phyloP scores from a whole-genome alignment of 2,329 filamentous ascomycete genomes.

The Lasiodiplodia sp. region DNA sequence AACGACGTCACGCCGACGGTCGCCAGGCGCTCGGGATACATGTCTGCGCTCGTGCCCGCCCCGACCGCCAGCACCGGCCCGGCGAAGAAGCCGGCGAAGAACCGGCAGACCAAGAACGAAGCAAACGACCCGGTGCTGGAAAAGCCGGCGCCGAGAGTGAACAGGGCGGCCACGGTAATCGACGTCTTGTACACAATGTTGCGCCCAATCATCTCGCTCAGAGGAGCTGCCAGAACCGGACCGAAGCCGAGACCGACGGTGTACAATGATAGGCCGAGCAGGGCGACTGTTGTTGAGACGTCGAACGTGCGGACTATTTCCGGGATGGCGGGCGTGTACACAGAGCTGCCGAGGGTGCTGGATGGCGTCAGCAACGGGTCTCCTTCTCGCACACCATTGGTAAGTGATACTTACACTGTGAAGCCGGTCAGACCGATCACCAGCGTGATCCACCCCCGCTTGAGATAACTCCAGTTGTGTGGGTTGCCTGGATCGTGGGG shows the following conservation, averaged over 20 bases:
- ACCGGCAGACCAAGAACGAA: slow-evolving; percentile 61
- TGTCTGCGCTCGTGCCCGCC: slow-evolving; percentile 50
- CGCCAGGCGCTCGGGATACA: slow-evolving; percentile 44
- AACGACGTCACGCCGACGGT: slow-evolving; percentile 47
- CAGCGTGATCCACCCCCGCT: slow-evolving; percentile 43
- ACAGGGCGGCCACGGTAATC: slow-evolving; percentile 59
- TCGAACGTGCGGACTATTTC: slow-evolving; percentile 62
- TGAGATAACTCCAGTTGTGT: slow-evolving; percentile 46
- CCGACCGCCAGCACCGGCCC: slow-evolving; percentile 60
- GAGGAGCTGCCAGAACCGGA: slow-evolving; percentile 65
- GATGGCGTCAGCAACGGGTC: neutral
- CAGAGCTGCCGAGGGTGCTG: slow-evolving; percentile 63
- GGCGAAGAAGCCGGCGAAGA: slow-evolving; percentile 77
- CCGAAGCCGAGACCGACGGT: slow-evolving; percentile 67
- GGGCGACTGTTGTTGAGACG: slow-evolving; percentile 61
- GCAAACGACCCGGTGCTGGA: slow-evolving; percentile 54
- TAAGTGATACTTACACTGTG: slow-evolving; percentile 40
- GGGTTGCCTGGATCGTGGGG: slow-evolving; percentile 48
- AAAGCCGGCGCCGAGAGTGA: slow-evolving; percentile 63
- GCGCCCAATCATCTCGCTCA: slow-evolving; percentile 66
- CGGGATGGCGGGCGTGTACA: slow-evolving; percentile 58
- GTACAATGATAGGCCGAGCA: slow-evolving; percentile 68
- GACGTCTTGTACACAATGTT: slow-evolving; percentile 59
- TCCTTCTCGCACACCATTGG: neutral
- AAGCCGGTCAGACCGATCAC: slow-evolving; percentile 47